Conservation (phyloP, 2,329 filamentous ascomycete species). For the Nothopassalora personata region DNA sequence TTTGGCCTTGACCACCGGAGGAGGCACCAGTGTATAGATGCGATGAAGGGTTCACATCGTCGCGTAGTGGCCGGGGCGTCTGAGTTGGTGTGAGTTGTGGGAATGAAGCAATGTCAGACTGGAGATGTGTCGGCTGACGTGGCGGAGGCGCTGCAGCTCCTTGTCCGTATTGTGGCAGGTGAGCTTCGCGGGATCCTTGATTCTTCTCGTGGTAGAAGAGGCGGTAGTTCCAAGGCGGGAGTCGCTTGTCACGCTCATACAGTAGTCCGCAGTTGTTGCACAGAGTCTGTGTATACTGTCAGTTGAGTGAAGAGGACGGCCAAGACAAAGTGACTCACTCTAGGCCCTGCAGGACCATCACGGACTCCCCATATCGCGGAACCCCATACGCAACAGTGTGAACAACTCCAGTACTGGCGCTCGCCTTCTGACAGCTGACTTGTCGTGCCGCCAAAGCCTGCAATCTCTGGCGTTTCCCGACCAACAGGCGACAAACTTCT, state of each 20-base stretch:
- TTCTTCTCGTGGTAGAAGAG: slow-evolving; percentile 52
- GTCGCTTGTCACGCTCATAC: slow-evolving; percentile 78
- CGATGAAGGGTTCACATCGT: slow-evolving; percentile 27
- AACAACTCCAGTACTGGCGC: slow-evolving; percentile 77
- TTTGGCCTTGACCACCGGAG: slow-evolving; percentile 31
- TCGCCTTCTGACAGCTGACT: slow-evolving; percentile 66
- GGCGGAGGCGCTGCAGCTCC: slow-evolving; percentile 6
- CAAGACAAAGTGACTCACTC: slow-evolving; percentile 53
- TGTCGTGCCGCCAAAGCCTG: slow-evolving; percentile 60
- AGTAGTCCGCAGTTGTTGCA: slow-evolving; percentile 90
- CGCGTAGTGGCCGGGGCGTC: slow-evolving; percentile 8
- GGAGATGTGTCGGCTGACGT: slow-evolving; percentile 25
- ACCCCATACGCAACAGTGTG: slow-evolving; percentile 82
- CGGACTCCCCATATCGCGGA: slow-evolving; percentile 90
- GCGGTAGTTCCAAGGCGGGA: slow-evolving; percentile 71
- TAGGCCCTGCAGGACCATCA: slow-evolving; percentile 78
- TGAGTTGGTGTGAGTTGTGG: slow-evolving; percentile 20
- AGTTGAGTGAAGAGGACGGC: neutral
- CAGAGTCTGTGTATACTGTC: slow-evolving; percentile 55
- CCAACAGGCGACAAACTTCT: slow-evolving; percentile 77
- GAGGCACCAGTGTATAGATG: slow-evolving; percentile 33
- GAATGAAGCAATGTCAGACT: slow-evolving; percentile 30
- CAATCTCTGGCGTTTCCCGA: slow-evolving; percentile 74
- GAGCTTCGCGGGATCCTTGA: slow-evolving; percentile 30
- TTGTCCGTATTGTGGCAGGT: slow-evolving; percentile 18